Evolutionary conservation across 805 yeast genomes (phyloP).

Genomic region (Tanozyma kutaoensis): DNA sequence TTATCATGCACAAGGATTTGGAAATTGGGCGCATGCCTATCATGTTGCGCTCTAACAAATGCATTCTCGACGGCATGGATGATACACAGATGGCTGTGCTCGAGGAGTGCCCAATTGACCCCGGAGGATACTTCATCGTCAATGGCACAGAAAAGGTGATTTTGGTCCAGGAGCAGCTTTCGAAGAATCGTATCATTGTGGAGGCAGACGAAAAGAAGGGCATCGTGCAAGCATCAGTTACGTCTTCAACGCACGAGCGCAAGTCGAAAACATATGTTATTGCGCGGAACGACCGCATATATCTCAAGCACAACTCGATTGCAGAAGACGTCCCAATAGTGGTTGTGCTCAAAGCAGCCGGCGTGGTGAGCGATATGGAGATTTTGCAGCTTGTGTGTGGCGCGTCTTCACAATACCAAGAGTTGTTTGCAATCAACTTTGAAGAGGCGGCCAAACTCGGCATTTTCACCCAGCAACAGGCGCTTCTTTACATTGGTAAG

Average conservation of each 20-base stretch:
- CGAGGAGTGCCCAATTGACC: slow-evolving; percentile 94
- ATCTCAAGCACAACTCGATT: slow-evolving; percentile 88
- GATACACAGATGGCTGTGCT: slow-evolving; percentile 78
- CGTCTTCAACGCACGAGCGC: slow-evolving; percentile 96
- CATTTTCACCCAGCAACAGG: slow-evolving; percentile 85
- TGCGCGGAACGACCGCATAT: slow-evolving; percentile 80
- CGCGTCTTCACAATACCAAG: slow-evolving; percentile 76
- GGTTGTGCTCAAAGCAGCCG: slow-evolving; percentile 87
- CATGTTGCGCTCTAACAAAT: slow-evolving; percentile 88
- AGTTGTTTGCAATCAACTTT: slow-evolving; percentile 80
- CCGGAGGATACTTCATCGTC: slow-evolving; percentile 95
- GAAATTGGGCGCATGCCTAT: slow-evolving; percentile 99
- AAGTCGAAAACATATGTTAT: slow-evolving; percentile 94
- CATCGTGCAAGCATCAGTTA: slow-evolving; percentile 93
- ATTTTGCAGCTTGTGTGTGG: slow-evolving; percentile 93
- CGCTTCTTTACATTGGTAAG: slow-evolving; percentile 80
- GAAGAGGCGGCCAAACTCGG: slow-evolving; percentile 86
- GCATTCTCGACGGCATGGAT: slow-evolving; percentile 67
- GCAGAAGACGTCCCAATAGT: slow-evolving; percentile 94
- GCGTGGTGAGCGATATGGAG: slow-evolving; percentile 83
- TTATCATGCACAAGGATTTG: slow-evolving; percentile 77
- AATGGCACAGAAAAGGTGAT: slow-evolving; percentile 98
- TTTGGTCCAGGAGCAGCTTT: slow-evolving; percentile 89
- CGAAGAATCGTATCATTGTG: slow-evolving; percentile 94
- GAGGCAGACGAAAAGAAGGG: slow-evolving; percentile 94